phyloP scores from a whole-genome alignment of 116 monocot species.

The Phalaenopsis hybrid region DNA sequence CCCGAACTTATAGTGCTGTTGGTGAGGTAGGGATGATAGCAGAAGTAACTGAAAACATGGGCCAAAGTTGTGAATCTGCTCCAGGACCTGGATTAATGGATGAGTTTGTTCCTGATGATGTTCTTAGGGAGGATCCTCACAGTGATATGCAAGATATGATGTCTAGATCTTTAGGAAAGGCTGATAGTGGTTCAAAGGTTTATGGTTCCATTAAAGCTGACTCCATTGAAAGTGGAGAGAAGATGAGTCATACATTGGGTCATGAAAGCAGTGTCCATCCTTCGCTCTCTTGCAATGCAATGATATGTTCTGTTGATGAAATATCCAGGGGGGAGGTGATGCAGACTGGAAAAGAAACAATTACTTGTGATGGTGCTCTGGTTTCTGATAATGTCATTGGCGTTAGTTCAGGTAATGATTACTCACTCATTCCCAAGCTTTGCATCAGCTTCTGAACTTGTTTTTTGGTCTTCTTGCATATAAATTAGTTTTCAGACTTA shows the following conservation, averaged over 20 bases:
- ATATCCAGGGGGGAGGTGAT: conserved; percentile 79
- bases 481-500: conserved; percentile 9
- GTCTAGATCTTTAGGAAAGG: conserved; percentile 63
- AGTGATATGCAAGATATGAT: conserved; percentile 93
- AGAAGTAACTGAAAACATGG: conserved; percentile 81
- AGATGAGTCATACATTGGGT: conserved; percentile 45
- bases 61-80: conserved; percentile 87
- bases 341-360: conserved; percentile 43
- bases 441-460: neutral
- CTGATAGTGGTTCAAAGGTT: conserved; percentile 92
- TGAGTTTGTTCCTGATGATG: conserved; percentile 81
- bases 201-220: conserved; percentile 80
- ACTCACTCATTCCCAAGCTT: neutral
- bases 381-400: conserved; percentile 49
- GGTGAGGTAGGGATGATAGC: conserved; percentile 72
- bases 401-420: conserved; percentile 47
- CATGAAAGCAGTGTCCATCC: conserved; percentile 57
- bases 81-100: conserved; percentile 84
- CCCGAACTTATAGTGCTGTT: conserved; percentile 51
- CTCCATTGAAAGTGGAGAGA: conserved; percentile 86
- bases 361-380: conserved; percentile 24
- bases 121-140: conserved; percentile 67
- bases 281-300: conserved; percentile 94
- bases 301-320: conserved; percentile 60
- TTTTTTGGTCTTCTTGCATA: neutral